Evolutionary conservation across 225 moss, liverwort and hornwort species (phyloP), one percentile per base, ranked within the genome.

Genomic region (Marchantia polymorpha): DNA sequence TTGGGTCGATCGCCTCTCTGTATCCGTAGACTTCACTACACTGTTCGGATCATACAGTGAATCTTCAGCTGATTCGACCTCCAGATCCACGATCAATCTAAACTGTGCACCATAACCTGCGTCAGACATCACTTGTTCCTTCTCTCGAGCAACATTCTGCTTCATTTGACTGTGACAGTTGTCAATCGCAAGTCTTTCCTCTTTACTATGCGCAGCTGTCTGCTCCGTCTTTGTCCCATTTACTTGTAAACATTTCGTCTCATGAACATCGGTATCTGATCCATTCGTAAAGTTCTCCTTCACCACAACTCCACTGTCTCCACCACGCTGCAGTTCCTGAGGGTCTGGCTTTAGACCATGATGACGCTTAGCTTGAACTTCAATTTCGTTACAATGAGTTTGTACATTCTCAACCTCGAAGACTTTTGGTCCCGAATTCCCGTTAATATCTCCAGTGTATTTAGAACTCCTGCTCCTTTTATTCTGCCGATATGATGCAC

Each of bases 391-490:
- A 11, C 48, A n/a, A 15, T 58, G 64, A 19, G 22, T 54, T 10
- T 80, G 76, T 59, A 39, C 82, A 31, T 77, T 80, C 29, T 80
- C 73, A 64, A 77, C n/a, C 7, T 81, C 83, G 23, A 39, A 8
- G 50, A 52, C 66, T 23, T 26, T 69, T 6, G 70, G 52, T 66
- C 63, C 71, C 75, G 69, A 39, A n/a, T 83, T 78, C 50, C 86
- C 86, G 25, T 83, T 87, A 29, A 74, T 49, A 47, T 82, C 83
- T 82, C 81, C 83, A 16, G 75, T 13, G 66, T 78, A 67, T 26
- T 77, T 30, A 15, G 83, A 83, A 51, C 76, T 83, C 72, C 48
- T 83, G 27, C 83, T 74, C 67, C 67, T 52, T 67, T 76, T 82
- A 67, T 46, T 73, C 65, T 65, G 52, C 15, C 23, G 63, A n/a